Conservation (phyloP, 768 basidiomycete genomes). For the Psilocybe cubensis region DNA sequence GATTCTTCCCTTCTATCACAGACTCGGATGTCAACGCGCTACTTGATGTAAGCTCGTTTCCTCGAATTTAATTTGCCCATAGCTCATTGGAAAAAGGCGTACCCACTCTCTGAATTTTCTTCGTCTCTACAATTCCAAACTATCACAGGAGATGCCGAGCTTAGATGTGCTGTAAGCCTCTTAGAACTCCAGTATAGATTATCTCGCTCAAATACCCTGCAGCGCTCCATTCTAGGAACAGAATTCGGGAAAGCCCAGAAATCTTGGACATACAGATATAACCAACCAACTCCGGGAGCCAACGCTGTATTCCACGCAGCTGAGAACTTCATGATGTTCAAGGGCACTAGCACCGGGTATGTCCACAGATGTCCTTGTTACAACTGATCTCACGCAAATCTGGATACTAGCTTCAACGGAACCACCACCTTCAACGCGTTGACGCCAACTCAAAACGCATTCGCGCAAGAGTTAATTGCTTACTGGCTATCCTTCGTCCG, state of each 20-base stretch:
- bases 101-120: constrained; percentile 47
- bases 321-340: constrained; percentile 74
- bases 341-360: constrained; percentile 63
- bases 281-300: constrained; percentile 45
- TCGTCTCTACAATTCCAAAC: constrained; percentile 48
- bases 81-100: constrained; percentile 31
- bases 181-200: not conserved
- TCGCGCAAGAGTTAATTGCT: constrained; percentile 61
- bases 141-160: constrained; percentile 50
- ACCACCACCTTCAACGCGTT: constrained; percentile 50
- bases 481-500: constrained; percentile 73
- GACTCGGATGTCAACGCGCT: constrained; percentile 41
- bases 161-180: constrained; percentile 56
- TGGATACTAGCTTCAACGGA: constrained; percentile 48
- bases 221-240: constrained; percentile 45
- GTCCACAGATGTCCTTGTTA: constrained; percentile 9
- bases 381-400: not conserved
- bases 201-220: constrained; percentile 24
- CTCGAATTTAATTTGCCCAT: not conserved
- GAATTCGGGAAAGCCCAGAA: constrained; percentile 38
- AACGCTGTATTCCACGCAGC: constrained; percentile 50
- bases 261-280: constrained; percentile 62
- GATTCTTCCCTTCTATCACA: constrained; percentile 50
- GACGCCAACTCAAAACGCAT: constrained; percentile 49
- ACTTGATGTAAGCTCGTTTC: constrained; percentile 26